These are phyloP conservation scores for Elaeagnus macrophylla DNA, from an alignment of 306 rosid species.

Conservation along the genomic window DNA sequence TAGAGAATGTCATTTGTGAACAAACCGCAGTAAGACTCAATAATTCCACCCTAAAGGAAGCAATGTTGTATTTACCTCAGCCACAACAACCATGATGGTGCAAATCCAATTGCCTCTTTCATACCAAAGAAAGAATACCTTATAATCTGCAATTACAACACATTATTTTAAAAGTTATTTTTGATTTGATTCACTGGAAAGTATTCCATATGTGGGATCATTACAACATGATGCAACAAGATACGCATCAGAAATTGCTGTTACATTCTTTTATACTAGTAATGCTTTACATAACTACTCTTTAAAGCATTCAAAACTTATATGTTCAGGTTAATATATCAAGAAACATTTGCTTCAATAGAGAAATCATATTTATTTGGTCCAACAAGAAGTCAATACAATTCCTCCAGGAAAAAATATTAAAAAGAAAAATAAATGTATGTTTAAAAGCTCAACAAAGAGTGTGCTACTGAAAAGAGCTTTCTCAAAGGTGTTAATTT, in stretches of 20 bases:
- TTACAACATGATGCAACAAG: background rate
- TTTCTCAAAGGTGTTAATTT: too few species aligned
- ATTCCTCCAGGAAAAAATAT: too few species aligned
- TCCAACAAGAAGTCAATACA: too few species aligned
- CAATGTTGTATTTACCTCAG: conserved; percentile 41
- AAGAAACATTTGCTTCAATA: background rate
- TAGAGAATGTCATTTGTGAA: background rate
- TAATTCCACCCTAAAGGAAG: background rate
- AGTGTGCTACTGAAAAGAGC: too few species aligned
- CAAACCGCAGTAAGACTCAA: background rate
- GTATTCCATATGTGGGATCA: background rate
- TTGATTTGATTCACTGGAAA: background rate
- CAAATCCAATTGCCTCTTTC: conserved; percentile 64
- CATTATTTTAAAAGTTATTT: background rate
- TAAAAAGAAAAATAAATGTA: too few species aligned
- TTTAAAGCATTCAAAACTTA: background rate
- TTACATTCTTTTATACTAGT: background rate
- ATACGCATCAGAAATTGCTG: background rate
- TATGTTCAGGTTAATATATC: background rate
- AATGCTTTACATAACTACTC: background rate
- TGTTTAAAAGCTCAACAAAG: too few species aligned
- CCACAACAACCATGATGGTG: conserved; percentile 85
- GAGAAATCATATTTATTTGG: too few species aligned
- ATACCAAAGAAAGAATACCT: conserved; percentile 69
- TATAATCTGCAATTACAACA: conserved; percentile 45